Percentiles rank a stretch among this genome's conserved stretches.
Evolutionary conservation across 202 grass and related monocot species (phyloP).

Genomic region (Sporobolus alterniflorus): DNA sequence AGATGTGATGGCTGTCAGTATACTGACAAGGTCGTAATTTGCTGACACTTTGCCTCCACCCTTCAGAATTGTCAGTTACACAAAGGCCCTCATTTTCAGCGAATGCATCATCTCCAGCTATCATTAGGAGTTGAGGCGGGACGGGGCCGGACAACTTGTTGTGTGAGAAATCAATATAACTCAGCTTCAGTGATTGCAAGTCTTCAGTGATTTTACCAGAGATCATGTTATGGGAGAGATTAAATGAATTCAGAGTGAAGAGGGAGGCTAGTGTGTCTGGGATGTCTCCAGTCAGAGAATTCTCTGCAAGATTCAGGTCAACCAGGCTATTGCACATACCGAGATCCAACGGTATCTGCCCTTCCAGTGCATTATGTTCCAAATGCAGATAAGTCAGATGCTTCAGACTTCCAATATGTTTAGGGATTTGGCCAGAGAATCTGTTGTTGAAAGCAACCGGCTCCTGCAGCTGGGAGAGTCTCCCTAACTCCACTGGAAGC

Average conservation of each 20-base stretch:
- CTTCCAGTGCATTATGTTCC: constrained; percentile 68
- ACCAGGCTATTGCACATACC: constrained; percentile 67
- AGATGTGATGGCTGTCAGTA: constrained; percentile 39
- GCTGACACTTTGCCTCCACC: constrained; percentile 36
- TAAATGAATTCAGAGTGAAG: constrained; percentile 63
- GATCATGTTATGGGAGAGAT: constrained; percentile 86
- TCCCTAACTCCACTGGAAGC: constrained; percentile 80
- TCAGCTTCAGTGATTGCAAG: constrained; percentile 73
- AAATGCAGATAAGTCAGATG: constrained; percentile 76
- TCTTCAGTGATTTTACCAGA: constrained; percentile 71
- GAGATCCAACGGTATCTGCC: constrained; percentile 70
- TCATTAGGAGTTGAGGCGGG: constrained; percentile 62
- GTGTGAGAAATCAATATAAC: constrained; percentile 77
- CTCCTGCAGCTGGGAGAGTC: constrained; percentile 67
- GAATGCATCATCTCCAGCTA: constrained; percentile 80
- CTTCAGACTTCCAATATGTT: constrained; percentile 68
- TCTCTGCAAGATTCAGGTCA: constrained; percentile 81
- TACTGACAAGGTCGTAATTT: constrained; percentile 63
- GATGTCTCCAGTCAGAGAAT: constrained; percentile 65
- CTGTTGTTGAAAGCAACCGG: constrained; percentile 76
- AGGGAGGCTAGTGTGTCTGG: constrained; percentile 61
- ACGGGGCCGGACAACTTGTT: constrained; percentile 80
- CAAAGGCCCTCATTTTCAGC: constrained; percentile 73
- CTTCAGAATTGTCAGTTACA: constrained; percentile 47
- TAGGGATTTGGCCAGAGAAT: constrained; percentile 72